These are phyloP conservation scores for Alternaria burnsii DNA, from an alignment of 2,329 filamentous ascomycete genomes.

Conservation along the genomic window DNA sequence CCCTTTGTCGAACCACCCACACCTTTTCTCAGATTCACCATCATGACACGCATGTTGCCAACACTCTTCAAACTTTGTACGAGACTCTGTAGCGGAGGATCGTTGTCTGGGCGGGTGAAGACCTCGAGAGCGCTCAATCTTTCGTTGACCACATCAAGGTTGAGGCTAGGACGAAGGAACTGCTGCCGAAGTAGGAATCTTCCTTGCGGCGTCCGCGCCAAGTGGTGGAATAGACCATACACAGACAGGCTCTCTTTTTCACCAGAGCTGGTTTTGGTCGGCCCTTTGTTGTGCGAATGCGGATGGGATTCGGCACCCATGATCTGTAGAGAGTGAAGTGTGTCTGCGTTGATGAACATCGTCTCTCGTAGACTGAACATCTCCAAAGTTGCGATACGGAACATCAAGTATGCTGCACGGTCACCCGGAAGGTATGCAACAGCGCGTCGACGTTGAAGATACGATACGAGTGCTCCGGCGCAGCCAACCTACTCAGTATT, in stretches of 20 bases:
- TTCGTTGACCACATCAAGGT: conserved; percentile 72
- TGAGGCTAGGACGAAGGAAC: conserved; percentile 79
- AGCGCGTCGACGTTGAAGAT: conserved; percentile 74
- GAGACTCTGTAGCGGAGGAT: conserved; percentile 63
- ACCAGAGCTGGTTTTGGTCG: conserved; percentile 66
- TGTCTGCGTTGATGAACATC: conserved; percentile 83
- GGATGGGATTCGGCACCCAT: conserved; percentile 84
- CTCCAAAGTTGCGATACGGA: conserved; percentile 70
- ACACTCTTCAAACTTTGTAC: conserved; percentile 71
- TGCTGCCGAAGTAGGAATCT: conserved; percentile 76
- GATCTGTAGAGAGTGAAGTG: conserved; percentile 83
- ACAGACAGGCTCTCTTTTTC: conserved; percentile 84
- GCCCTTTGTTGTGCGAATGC: conserved; percentile 78
- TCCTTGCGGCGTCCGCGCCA: conserved; percentile 82
- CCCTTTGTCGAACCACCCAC: conserved; percentile 64
- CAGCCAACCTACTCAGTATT: conserved; percentile 72
- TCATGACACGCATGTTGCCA: conserved; percentile 75
- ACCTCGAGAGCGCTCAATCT: conserved; percentile 74
- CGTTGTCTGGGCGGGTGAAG: conserved; percentile 74
- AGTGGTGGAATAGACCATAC: conserved; percentile 80
- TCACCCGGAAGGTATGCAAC: conserved; percentile 70
- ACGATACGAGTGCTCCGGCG: conserved; percentile 83
- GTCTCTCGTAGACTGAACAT: conserved; percentile 75
- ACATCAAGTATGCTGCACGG: conserved; percentile 61
- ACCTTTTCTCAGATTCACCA: conserved; percentile 79